Percentiles rank a stretch among this genome's conserved stretches.
Conservation (phyloP, 2,329 filamentous ascomycete species). For the Dothideomycetes sp. region DNA sequence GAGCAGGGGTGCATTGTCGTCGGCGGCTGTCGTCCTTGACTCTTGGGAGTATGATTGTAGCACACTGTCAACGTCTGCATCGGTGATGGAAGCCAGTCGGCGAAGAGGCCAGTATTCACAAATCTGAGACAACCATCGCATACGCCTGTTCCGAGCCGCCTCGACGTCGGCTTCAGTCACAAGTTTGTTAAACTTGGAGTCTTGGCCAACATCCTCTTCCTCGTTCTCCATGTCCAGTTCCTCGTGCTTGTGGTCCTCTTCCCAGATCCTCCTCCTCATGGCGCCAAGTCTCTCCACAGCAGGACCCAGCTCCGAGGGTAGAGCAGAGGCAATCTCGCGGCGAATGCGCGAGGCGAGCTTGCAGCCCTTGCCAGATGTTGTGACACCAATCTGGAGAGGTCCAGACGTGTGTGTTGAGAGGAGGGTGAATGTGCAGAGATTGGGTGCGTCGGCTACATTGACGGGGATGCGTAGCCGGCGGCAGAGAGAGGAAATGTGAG, state of each 20-base stretch:
- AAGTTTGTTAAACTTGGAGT: slow-evolving; percentile 72
- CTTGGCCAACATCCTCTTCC: slow-evolving; percentile 58
- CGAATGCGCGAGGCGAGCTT: slow-evolving; percentile 84
- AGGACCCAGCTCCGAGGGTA: slow-evolving; percentile 63
- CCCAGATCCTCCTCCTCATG: slow-evolving; percentile 58
- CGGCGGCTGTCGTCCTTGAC: slow-evolving; percentile 9
- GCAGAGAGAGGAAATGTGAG: slow-evolving; percentile 64
- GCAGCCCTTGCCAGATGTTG: slow-evolving; percentile 88
- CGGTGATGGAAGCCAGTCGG: slow-evolving; percentile 66
- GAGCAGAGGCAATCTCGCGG: slow-evolving; percentile 70
- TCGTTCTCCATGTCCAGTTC: slow-evolving; percentile 29
- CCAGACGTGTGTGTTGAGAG: slow-evolving; percentile 84
- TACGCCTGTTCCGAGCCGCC: slow-evolving; percentile 65
- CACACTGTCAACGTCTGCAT: slow-evolving; percentile 66
- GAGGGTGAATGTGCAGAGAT: slow-evolving; percentile 79
- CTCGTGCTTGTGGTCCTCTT: slow-evolving; percentile 55
- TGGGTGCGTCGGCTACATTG: slow-evolving; percentile 81
- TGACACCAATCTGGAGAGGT: slow-evolving; percentile 87
- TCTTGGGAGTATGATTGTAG: slow-evolving; percentile 54
- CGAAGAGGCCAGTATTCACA: slow-evolving; percentile 97
- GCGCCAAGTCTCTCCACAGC: slow-evolving; percentile 71
- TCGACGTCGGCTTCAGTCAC: slow-evolving; percentile 63
- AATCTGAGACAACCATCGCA: slow-evolving; percentile 89
- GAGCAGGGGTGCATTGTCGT: slow-evolving; percentile 18
- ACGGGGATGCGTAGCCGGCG: slow-evolving; percentile 73